Percentiles rank a stretch among this genome's conserved stretches.
phyloP scores from a whole-genome alignment of 192 early-diverging fungal species.

The Umbelopsis isabellina region DNA sequence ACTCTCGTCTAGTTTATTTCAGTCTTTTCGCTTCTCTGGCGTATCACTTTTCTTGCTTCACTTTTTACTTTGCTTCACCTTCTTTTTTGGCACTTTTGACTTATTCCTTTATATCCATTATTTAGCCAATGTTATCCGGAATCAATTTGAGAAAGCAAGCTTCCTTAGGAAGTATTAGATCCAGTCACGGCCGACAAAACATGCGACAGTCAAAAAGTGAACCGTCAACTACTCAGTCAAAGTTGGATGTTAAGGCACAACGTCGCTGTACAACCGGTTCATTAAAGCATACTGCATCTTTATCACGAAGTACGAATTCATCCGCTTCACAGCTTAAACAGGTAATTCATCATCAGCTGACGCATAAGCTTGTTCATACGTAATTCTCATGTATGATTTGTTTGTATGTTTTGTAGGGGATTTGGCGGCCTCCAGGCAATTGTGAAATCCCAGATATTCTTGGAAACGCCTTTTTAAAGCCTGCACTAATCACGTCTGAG shows the following conservation, averaged over 20 bases:
- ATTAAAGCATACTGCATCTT: conserved; percentile 9
- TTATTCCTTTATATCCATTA: not conserved
- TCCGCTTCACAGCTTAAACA: conserved; percentile 7
- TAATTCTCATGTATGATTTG: not conserved
- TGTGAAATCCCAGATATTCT: conserved; percentile 38
- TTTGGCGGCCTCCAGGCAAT: conserved; percentile 39
- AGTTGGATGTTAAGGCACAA: not conserved
- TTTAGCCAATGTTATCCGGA: conserved; percentile 20
- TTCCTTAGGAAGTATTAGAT: conserved; percentile 5
- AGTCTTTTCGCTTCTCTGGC: not conserved
- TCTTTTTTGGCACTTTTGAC: not conserved
- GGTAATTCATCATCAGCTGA: conserved; percentile 5
- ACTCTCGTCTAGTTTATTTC: not conserved
- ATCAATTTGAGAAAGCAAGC: conserved; percentile 14
- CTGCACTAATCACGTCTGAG: conserved; percentile 33
- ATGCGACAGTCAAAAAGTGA: conserved; percentile 15
- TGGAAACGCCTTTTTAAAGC: conserved; percentile 38
- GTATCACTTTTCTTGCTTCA: conserved; percentile 10
- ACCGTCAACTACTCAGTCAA: not conserved
- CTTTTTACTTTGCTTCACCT: conserved; percentile 1
- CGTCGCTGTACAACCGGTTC: conserved; percentile 18
- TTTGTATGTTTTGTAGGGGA: conserved; percentile 22
- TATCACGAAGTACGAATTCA: conserved; percentile 14
- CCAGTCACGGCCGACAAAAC: conserved; percentile 10
- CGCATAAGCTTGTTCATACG: not conserved